Evolutionary conservation across 1,284 basidiomycete genomes (phyloP).

Genomic region (Cutaneotrichosporon sp.): DNA sequence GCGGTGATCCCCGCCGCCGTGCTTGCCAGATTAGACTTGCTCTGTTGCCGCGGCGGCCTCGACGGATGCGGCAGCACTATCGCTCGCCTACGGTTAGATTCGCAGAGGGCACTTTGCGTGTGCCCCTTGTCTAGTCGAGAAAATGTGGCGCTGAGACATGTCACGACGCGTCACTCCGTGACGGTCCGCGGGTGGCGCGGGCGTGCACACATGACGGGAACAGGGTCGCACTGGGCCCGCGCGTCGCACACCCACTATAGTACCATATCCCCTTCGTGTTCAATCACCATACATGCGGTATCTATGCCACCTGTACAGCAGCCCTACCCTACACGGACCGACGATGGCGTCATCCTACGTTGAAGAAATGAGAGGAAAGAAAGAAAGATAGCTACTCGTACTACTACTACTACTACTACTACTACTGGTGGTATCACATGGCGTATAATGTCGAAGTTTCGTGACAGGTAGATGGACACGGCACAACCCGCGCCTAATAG

Average conservation of each 20-base stretch:
- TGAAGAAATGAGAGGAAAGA: background rate
- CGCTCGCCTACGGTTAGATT: no score
- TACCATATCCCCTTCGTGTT: background rate
- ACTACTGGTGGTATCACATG: background rate
- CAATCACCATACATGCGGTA: conserved; percentile 8
- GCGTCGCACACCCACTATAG: no score
- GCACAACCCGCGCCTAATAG: background rate
- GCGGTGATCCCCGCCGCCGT: conserved; percentile 10
- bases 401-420: background rate
- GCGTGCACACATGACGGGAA: background rate
- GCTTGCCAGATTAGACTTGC: no score
- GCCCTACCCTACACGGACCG: background rate
- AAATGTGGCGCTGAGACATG: no score
- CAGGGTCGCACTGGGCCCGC: no score
- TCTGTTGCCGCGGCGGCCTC: no score
- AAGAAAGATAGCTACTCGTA: background rate
- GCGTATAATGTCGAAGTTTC: conserved; percentile 6
- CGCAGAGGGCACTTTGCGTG: no score
- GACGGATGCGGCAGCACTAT: no score
- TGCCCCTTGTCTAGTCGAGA: no score
- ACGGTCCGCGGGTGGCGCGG: background rate
- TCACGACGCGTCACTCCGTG: background rate
- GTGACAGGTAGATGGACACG: conserved; percentile 5
- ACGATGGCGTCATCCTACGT: background rate
- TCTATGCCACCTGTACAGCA: conserved; percentile 4